A percentile compares a stretch with the other conserved stretches of the same genome.
These are phyloP conservation scores for Fusarium annulatum DNA, from an alignment of 2,329 filamentous ascomycete species.

Conservation along the genomic window DNA sequence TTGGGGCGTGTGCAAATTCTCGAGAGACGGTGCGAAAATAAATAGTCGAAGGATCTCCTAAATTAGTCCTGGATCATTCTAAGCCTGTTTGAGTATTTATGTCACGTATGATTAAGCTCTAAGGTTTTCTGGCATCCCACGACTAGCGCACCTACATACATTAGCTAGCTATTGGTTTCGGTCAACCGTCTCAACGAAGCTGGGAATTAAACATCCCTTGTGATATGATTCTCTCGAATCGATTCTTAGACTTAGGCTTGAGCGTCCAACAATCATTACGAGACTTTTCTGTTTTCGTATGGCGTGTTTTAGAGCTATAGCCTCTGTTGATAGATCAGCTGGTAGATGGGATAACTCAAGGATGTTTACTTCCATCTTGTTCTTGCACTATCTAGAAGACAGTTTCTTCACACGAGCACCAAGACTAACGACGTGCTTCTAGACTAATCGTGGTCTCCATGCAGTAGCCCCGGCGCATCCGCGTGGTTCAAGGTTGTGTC, in stretches of 20 bases:
- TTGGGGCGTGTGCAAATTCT: not conserved
- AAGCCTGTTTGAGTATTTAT: not conserved
- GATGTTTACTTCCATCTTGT: not conserved
- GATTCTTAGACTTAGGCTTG: not conserved
- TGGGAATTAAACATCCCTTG: not conserved
- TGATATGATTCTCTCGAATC: not conserved
- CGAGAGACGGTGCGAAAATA: not conserved
- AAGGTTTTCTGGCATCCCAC: not conserved
- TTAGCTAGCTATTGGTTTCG: constrained; percentile 2
- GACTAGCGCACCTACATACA: not conserved
- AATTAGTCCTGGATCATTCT: not conserved
- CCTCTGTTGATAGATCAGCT: not conserved
- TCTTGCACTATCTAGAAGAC: not conserved
- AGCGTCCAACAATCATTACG: not conserved
- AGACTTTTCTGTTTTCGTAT: not conserved
- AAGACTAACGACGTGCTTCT: constrained; percentile 26
- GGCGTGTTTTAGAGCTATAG: not conserved
- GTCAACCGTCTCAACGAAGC: constrained; percentile 1
- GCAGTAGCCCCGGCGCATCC: constrained; percentile 39
- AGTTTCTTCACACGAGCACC: not conserved
- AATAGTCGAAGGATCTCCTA: not conserved
- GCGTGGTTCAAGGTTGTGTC: constrained; percentile 41
- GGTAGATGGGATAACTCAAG: not conserved
- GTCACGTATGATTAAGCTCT: not conserved
- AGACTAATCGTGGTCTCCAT: constrained; percentile 40